phyloP scores from a whole-genome alignment of 2,329 filamentous ascomycete genomes.

The Spiromastix sp. region DNA sequence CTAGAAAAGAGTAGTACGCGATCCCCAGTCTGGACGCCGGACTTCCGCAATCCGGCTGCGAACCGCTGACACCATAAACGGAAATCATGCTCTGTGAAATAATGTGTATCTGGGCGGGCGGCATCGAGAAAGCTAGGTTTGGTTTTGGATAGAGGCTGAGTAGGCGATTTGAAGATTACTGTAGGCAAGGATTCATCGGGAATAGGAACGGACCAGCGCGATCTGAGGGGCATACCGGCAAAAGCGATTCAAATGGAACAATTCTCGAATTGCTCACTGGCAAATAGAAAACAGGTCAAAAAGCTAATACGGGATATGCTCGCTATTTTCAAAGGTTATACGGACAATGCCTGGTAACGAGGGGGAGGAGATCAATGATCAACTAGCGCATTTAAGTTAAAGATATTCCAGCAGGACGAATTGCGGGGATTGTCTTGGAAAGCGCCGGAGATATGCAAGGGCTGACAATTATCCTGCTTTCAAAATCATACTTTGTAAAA shows the following conservation, averaged over 20 bases:
- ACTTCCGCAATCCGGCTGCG: conserved; percentile 54
- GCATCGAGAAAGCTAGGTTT: conserved; percentile 51
- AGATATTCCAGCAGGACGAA: too few relatives aligned
- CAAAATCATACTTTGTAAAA: too few relatives aligned
- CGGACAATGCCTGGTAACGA: too few relatives aligned
- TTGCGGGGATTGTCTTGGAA: too few relatives aligned
- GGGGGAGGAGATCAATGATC: too few relatives aligned
- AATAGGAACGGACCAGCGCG: conserved; percentile 37
- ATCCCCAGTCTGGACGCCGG: conserved; percentile 57
- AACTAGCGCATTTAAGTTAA: too few relatives aligned
- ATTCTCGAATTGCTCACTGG: too few relatives aligned
- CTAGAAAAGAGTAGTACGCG: conserved; percentile 63
- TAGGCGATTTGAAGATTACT: conserved; percentile 42
- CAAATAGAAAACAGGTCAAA: too few relatives aligned
- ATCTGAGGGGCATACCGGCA: conserved; percentile 41
- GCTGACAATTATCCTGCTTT: too few relatives aligned
- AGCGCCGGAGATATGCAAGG: too few relatives aligned
- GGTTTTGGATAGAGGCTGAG: conserved; percentile 34
- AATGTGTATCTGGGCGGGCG: conserved; percentile 54
- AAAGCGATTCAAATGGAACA: neutral
- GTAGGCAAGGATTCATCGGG: conserved; percentile 37
- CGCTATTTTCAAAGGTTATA: too few relatives aligned
- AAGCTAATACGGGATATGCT: too few relatives aligned
- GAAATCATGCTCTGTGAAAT: conserved; percentile 53
- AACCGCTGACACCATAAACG: conserved; percentile 63